phyloP scores from a whole-genome alignment of 2,329 filamentous ascomycete genomes.

The Paraphoma chrysanthemicola region DNA sequence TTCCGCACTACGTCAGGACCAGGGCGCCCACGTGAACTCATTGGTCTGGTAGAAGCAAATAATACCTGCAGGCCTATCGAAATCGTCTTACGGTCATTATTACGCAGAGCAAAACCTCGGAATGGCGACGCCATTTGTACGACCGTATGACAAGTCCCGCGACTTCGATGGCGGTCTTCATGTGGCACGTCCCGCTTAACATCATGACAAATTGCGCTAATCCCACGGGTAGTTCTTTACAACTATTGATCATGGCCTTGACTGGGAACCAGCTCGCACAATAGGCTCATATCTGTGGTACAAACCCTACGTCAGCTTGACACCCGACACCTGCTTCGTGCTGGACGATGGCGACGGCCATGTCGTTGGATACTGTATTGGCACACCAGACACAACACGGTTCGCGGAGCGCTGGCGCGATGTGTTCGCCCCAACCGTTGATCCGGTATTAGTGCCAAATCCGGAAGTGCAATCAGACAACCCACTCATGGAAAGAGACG shows the following conservation, averaged over 20 bases:
- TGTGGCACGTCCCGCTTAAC: conserved; percentile 13
- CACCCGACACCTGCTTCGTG: conserved; percentile 42
- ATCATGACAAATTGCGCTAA: background rate
- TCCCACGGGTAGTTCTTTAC: conserved; percentile 24
- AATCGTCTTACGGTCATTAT: too few species aligned
- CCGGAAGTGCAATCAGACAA: conserved; percentile 10
- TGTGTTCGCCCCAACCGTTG: conserved; percentile 32
- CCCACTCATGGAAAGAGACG: conserved; percentile 25
- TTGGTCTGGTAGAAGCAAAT: too few species aligned
- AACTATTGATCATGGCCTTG: conserved; percentile 29
- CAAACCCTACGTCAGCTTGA: conserved; percentile 38
- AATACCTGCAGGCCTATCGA: too few species aligned
- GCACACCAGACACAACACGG: conserved; percentile 32
- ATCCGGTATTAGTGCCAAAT: conserved; percentile 22
- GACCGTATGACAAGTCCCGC: conserved; percentile 19
- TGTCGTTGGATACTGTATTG: conserved; percentile 49
- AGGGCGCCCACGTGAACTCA: too few species aligned
- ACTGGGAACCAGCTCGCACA: conserved; percentile 36
- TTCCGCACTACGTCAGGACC: too few species aligned
- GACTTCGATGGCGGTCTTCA: conserved; percentile 25
- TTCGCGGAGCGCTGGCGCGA: conserved; percentile 38
- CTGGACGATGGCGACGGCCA: conserved; percentile 42
- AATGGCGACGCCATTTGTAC: conserved; percentile 22
- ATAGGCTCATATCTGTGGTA: conserved; percentile 44
- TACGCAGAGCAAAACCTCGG: background rate